These are phyloP conservation scores for Chaetomiaceae sp. DNA, from an alignment of 2,329 filamentous ascomycete genomes.

Conservation along the genomic window DNA sequence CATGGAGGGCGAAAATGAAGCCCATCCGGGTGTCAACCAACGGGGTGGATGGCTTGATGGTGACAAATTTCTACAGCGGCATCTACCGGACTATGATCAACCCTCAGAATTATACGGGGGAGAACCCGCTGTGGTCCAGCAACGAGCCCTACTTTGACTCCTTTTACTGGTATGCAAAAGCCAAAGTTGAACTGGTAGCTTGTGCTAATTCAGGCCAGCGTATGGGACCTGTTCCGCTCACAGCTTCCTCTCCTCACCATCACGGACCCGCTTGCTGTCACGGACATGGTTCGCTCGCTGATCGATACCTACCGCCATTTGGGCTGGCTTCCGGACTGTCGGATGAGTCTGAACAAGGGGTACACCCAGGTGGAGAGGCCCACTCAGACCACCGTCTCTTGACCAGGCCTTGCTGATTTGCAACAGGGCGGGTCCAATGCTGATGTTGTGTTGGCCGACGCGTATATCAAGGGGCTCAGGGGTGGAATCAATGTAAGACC, in stretches of 20 bases:
- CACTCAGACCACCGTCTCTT: too few relatives aligned
- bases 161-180: slow-evolving; percentile 64
- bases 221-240: slow-evolving; percentile 68
- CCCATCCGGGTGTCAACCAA: slow-evolving; percentile 51
- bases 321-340: slow-evolving; percentile 69
- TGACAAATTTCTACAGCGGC: slow-evolving; percentile 65
- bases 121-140: slow-evolving; percentile 64
- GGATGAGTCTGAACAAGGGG: slow-evolving; percentile 71
- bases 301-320: slow-evolving; percentile 66
- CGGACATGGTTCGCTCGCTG: slow-evolving; percentile 63
- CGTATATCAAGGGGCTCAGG: slow-evolving; percentile 60
- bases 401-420: background rate
- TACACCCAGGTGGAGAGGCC: slow-evolving; percentile 59
- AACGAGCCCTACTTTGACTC: slow-evolving; percentile 69
- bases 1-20: slow-evolving; percentile 58
- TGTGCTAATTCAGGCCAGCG: slow-evolving; percentile 31
- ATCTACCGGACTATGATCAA: slow-evolving; percentile 69
- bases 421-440: slow-evolving; percentile 65
- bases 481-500: slow-evolving; percentile 46
- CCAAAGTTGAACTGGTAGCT: too few relatives aligned
- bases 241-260: slow-evolving; percentile 67
- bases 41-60: slow-evolving; percentile 48
- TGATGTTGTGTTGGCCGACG: slow-evolving; percentile 63
- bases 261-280: slow-evolving; percentile 58
- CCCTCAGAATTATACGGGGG: slow-evolving; percentile 69